Evolutionary conservation across 2,329 filamentous ascomycete genomes (phyloP).

Genomic region (Colletotrichum sansevieriae): DNA sequence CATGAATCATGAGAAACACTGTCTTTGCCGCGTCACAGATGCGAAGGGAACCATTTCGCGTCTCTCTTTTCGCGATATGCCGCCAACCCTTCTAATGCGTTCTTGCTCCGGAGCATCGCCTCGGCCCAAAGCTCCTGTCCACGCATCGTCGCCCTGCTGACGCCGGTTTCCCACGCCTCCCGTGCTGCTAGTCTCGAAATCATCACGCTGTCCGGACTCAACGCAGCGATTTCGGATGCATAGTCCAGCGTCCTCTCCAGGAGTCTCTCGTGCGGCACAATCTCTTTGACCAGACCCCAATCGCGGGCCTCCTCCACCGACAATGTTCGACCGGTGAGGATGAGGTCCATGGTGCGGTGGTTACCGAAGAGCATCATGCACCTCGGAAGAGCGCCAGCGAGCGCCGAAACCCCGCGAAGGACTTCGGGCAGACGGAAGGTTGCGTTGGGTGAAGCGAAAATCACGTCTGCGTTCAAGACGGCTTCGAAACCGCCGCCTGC

Average conservation of each 20-base stretch:
- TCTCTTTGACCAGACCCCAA: slow-evolving; percentile 50
- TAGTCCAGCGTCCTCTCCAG: slow-evolving; percentile 49
- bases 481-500: slow-evolving; percentile 51
- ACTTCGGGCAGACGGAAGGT: slow-evolving; percentile 70
- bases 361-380: slow-evolving; percentile 51
- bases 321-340: slow-evolving; percentile 48
- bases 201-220: slow-evolving; percentile 52
- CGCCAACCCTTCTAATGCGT: slow-evolving; percentile 47
- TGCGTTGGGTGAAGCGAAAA: slow-evolving; percentile 65
- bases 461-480: slow-evolving; percentile 64
- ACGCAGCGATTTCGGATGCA: slow-evolving; percentile 47
- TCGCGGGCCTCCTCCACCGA: slow-evolving; percentile 47
- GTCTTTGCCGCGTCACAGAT: slow-evolving; percentile 41
- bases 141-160: slow-evolving; percentile 51
- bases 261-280: slow-evolving; percentile 48
- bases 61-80: slow-evolving; percentile 50
- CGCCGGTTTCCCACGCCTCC: slow-evolving; percentile 52
- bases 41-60: slow-evolving; percentile 48
- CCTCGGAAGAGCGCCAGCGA: slow-evolving; percentile 69
- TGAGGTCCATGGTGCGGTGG: slow-evolving; percentile 51
- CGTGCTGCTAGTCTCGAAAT: slow-evolving; percentile 49
- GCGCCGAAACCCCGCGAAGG: slow-evolving; percentile 68
- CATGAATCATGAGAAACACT: neutral
- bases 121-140: slow-evolving; percentile 50
- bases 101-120: slow-evolving; percentile 48